phyloP scores from a whole-genome alignment of 2,329 filamentous ascomycete species.

The Lecanicillium sp. region DNA sequence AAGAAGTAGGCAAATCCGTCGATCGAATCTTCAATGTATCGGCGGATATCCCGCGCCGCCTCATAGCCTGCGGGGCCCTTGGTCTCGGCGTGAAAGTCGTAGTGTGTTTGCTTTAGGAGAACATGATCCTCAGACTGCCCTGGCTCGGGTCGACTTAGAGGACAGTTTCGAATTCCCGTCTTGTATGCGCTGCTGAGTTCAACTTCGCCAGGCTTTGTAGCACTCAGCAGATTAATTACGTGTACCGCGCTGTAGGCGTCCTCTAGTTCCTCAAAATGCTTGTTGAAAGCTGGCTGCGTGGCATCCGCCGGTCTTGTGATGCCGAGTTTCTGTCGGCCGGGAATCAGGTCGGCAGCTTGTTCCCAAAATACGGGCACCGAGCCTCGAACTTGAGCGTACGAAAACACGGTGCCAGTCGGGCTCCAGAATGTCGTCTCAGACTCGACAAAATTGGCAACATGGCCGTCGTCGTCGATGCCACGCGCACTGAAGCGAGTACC shows the following conservation, averaged over 20 bases:
- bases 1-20: constrained; percentile 91
- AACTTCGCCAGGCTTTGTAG: constrained; percentile 76
- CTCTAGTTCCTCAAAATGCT: constrained; percentile 85
- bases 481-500: constrained; percentile 96
- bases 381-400: constrained; percentile 86
- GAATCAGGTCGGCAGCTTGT: constrained; percentile 77
- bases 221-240: constrained; percentile 89
- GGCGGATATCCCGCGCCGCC: constrained; percentile 76
- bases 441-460: constrained; percentile 98
- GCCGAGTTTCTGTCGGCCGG: constrained; percentile 89
- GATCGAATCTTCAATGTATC: constrained; percentile 69
- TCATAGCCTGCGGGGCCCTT: constrained; percentile 81
- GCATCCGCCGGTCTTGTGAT: constrained; percentile 84
- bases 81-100: constrained; percentile 94
- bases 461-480: constrained; percentile 94
- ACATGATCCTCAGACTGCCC: constrained; percentile 58
- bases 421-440: constrained; percentile 91
- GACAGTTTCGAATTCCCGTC: constrained; percentile 66
- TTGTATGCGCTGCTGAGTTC: constrained; percentile 77
- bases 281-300: constrained; percentile 89
- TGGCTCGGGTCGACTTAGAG: constrained; percentile 55
- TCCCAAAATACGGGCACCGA: constrained; percentile 98
- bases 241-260: constrained; percentile 84
- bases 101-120: constrained; percentile 74
- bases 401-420: constrained; percentile 71